These are phyloP conservation scores for Fusarium poae DNA, from an alignment of 2,329 filamentous ascomycete species.

Conservation along the genomic window DNA sequence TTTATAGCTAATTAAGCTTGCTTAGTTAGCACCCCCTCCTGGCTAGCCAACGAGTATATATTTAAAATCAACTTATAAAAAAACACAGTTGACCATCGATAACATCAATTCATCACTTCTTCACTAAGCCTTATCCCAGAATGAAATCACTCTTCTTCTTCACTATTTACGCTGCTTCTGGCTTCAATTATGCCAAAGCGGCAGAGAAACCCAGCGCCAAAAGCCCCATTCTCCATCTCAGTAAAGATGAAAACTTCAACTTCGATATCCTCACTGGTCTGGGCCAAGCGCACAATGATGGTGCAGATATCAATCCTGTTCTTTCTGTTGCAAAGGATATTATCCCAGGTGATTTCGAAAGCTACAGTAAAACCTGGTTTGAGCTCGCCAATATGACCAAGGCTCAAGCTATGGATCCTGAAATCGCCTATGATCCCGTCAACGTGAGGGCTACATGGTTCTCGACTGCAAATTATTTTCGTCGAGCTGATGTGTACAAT, in stretches of 20 bases:
- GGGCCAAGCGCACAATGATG: slow-evolving; percentile 13
- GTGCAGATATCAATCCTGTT: slow-evolving; percentile 50
- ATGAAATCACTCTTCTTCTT: slow-evolving; percentile 7
- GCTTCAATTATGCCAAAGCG: not conserved
- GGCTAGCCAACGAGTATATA: too few relatives aligned
- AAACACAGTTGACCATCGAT: fast-evolving
- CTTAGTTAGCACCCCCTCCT: too few relatives aligned
- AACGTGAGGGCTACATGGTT: slow-evolving; percentile 51
- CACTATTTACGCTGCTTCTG: fast-evolving
- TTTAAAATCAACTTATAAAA: too few relatives aligned
- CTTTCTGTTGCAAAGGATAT: slow-evolving; percentile 49
- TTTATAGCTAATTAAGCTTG: too few relatives aligned
- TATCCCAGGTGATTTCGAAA: slow-evolving; percentile 40
- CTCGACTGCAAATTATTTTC: slow-evolving; percentile 58
- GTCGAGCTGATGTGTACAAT: slow-evolving; percentile 58
- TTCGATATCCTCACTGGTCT: slow-evolving; percentile 34
- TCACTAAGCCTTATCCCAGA: not conserved
- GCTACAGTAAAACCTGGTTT: slow-evolving; percentile 43
- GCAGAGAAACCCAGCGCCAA: not conserved
- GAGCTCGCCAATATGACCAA: slow-evolving; percentile 43
- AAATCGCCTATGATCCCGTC: slow-evolving; percentile 39
- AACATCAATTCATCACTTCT: not conserved
- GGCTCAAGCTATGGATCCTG: slow-evolving; percentile 32
- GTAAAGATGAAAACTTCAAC: slow-evolving; percentile 29
- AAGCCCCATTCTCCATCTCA: slow-evolving; percentile 22